Evolutionary conservation across 2,329 filamentous ascomycete species (phyloP).

Genomic region (Alternaria ethzedia): DNA sequence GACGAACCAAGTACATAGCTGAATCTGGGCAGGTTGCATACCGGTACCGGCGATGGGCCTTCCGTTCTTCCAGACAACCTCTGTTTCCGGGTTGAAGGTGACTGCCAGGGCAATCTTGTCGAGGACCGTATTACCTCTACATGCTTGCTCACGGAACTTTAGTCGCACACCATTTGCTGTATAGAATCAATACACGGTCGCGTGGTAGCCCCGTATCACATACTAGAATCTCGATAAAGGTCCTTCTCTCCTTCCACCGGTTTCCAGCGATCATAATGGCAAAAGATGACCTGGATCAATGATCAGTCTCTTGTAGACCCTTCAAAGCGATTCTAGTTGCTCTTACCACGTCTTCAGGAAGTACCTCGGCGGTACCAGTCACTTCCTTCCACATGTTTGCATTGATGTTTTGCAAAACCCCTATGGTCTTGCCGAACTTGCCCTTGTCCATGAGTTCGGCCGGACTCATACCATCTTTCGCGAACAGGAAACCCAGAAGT

Average conservation of each 20-base stretch:
- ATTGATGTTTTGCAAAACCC: not conserved
- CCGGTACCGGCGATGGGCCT: not conserved
- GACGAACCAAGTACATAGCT: slow-evolving; percentile 21
- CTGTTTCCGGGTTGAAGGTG: not conserved
- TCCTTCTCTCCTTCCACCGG: not conserved
- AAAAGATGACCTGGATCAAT: slow-evolving; percentile 7
- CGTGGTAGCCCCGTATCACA: not conserved
- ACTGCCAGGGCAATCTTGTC: slow-evolving; percentile 1
- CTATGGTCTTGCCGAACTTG: not conserved
- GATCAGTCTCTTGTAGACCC: not conserved
- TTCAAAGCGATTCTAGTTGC: not conserved
- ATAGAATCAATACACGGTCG: not conserved
- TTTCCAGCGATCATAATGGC: slow-evolving; percentile 7
- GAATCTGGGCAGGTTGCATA: slow-evolving; percentile 12
- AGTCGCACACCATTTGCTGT: not conserved
- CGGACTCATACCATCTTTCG: not conserved
- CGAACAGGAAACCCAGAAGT: slow-evolving; percentile 9
- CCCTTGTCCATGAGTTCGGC: not conserved
- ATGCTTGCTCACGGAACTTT: not conserved
- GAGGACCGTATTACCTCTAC: no score
- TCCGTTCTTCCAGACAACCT: not conserved
- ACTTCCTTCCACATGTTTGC: slow-evolving; percentile 3
- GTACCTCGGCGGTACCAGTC: not conserved
- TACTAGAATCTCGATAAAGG: not conserved
- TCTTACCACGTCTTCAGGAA: slow-evolving; percentile 7